Conservation (phyloP, 2,329 filamentous ascomycete genomes). For the Fusarium albosuccineum region DNA sequence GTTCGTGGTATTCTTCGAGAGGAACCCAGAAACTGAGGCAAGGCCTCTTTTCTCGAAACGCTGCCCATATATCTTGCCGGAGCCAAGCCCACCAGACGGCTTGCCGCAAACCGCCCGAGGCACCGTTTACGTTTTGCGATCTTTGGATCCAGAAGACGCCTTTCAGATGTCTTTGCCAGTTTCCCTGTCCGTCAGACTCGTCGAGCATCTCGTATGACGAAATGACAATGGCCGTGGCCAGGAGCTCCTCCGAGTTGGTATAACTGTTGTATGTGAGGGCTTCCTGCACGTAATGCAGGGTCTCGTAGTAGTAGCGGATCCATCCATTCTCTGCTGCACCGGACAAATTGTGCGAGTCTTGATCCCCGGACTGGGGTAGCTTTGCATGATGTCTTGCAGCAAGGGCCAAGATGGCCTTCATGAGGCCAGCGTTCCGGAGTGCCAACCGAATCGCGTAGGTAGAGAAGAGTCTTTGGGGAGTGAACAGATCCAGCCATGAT, state of each 20-base stretch:
- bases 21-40: conserved; percentile 71
- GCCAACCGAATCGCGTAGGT: conserved; percentile 10
- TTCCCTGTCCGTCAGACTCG: conserved; percentile 57
- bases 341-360: neutral
- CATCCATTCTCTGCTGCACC: neutral
- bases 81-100: conserved; percentile 76
- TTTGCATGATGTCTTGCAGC: conserved; percentile 8
- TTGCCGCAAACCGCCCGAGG: conserved; percentile 66
- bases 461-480: conserved; percentile 19
- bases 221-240: conserved; percentile 70
- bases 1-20: conserved; percentile 58
- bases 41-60: conserved; percentile 68
- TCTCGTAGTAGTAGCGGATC: conserved; percentile 71
- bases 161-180: conserved; percentile 72
- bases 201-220: conserved; percentile 77
- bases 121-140: conserved; percentile 70
- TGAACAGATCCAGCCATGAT: conserved; percentile 17
- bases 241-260: conserved; percentile 67
- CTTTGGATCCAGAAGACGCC: conserved; percentile 76
- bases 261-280: conserved; percentile 70
- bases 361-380: conserved; percentile 3
- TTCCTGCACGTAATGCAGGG: conserved; percentile 70
- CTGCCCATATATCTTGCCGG: conserved; percentile 73
- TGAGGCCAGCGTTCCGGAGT: conserved; percentile 20
- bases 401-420: conserved; percentile 29